A percentile compares a stretch with the other conserved stretches of the same genome.
Evolutionary conservation across 2,329 filamentous ascomycete species (phyloP).

Genomic region (Exophiala aquamarina): DNA sequence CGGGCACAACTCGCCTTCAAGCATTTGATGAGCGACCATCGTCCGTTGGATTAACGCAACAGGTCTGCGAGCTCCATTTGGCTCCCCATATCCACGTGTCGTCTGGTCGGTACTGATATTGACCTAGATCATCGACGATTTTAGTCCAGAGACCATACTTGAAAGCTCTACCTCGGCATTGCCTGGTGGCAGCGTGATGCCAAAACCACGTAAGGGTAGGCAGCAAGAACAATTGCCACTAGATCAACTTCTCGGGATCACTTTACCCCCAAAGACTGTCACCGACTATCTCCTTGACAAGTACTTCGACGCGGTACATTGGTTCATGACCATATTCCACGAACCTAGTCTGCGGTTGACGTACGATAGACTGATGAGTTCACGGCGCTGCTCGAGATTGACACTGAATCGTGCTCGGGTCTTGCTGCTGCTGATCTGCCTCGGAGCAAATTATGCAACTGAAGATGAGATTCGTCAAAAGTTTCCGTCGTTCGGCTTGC

Average conservation of each 20-base stretch:
- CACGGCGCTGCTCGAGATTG: slow-evolving; percentile 34
- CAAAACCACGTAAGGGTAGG: slow-evolving; percentile 32
- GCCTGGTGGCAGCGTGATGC: slow-evolving; percentile 15
- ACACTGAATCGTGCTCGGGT: slow-evolving; percentile 40
- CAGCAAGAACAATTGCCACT: slow-evolving; percentile 28
- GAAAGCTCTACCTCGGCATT: slow-evolving; percentile 19
- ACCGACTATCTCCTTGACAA: slow-evolving; percentile 38
- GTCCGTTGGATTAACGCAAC: slow-evolving; percentile 18
- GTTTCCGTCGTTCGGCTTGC: slow-evolving; percentile 26
- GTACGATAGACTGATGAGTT: slow-evolving; percentile 34
- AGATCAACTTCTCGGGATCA: slow-evolving; percentile 29
- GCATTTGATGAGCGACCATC: slow-evolving; percentile 18
- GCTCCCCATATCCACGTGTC: no score
- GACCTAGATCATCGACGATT: slow-evolving; percentile 25
- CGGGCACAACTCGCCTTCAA: slow-evolving; percentile 10
- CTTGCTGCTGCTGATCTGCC: slow-evolving; percentile 38
- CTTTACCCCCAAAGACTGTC: slow-evolving; percentile 33
- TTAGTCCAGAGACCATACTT: slow-evolving; percentile 19
- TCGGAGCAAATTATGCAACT: slow-evolving; percentile 41
- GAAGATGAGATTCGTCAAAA: slow-evolving; percentile 14
- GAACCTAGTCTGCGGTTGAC: slow-evolving; percentile 41
- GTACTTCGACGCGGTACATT: slow-evolving; percentile 45
- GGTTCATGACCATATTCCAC: slow-evolving; percentile 47
- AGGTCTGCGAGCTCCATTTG: slow-evolving; percentile 5
- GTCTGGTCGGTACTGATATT: slow-evolving; percentile 4